Percentiles rank a stretch among this genome's conserved stretches.
Evolutionary conservation across 148 eudicot species (phyloP).

Genomic region (Simmondsia chinensis): DNA sequence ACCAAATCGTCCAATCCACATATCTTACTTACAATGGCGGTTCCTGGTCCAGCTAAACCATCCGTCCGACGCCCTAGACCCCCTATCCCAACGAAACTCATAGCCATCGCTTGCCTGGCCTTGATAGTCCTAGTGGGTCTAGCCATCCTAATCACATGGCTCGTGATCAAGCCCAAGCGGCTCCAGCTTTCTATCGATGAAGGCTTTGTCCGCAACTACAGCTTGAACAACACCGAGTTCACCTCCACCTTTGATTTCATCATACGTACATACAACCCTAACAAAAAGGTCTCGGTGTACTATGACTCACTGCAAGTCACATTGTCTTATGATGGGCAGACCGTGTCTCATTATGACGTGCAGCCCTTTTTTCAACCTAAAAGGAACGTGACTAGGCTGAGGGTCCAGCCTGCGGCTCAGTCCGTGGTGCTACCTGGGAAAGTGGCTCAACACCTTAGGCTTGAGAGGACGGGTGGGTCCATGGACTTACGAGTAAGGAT

Average conservation of each 20-base stretch:
- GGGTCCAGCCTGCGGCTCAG: slow-evolving; percentile 16
- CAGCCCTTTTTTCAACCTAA: slow-evolving; percentile 48
- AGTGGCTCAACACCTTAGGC: slow-evolving; percentile 23
- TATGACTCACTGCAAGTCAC: slow-evolving; percentile 42
- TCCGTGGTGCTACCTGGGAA: slow-evolving; percentile 15
- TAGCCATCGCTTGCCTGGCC: slow-evolving; percentile 26
- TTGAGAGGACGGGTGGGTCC: slow-evolving; percentile 39
- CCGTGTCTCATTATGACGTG: slow-evolving; percentile 12
- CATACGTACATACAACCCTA: slow-evolving; percentile 48
- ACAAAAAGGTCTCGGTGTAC: slow-evolving; percentile 37
- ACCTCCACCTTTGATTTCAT: slow-evolving; percentile 43
- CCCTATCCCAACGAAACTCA: too few relatives aligned
- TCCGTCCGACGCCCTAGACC: too few relatives aligned
- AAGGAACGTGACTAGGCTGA: slow-evolving; percentile 39
- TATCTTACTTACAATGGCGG: too few relatives aligned
- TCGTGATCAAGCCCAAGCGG: slow-evolving; percentile 38
- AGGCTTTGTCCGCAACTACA: slow-evolving; percentile 39
- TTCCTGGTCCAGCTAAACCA: too few relatives aligned
- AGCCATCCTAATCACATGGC: slow-evolving; percentile 54
- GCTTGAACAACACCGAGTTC: slow-evolving; percentile 29
- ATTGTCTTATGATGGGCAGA: slow-evolving; percentile 33
- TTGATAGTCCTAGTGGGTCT: slow-evolving; percentile 46
- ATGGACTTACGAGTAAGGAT: slow-evolving; percentile 39
- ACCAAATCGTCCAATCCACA: too few relatives aligned
- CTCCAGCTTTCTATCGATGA: slow-evolving; percentile 48